Evolutionary conservation across 192 early-diverging fungal genomes (phyloP).

Genomic region (Coemansia sp.): DNA sequence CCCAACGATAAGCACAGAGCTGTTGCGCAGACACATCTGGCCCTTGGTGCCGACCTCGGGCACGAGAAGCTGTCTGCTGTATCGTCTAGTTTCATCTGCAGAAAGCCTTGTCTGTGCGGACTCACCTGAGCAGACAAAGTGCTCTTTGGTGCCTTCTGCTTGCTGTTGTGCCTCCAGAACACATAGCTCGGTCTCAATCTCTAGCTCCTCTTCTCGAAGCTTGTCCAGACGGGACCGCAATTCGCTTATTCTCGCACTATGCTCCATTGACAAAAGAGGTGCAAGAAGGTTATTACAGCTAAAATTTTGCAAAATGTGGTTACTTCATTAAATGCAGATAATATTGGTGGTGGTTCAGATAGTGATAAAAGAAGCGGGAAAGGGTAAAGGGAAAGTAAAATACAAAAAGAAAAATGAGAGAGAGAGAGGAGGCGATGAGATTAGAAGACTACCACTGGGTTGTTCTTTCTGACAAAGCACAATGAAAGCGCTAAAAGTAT

Average conservation of each 20-base stretch:
- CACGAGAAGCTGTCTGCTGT: slow-evolving; percentile 84
- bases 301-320: not conserved
- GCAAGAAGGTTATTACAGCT: not conserved
- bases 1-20: slow-evolving; percentile 82
- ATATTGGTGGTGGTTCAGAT: not conserved
- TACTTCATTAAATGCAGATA: not conserved
- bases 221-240: slow-evolving; percentile 21
- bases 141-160: not conserved
- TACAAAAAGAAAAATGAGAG: not conserved
- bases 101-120: slow-evolving; percentile 41
- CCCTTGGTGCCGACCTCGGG: slow-evolving; percentile 72
- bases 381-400: not conserved
- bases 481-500: too few relatives aligned
- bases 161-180: slow-evolving; percentile 16
- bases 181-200: slow-evolving; percentile 37
- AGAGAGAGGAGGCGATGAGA: not conserved
- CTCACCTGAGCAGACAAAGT: not conserved
- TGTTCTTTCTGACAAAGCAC: too few relatives aligned
- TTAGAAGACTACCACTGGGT: not conserved
- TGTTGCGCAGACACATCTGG: slow-evolving; percentile 73
- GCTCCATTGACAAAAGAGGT: slow-evolving; percentile 4
- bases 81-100: slow-evolving; percentile 76
- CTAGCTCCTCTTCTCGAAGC: slow-evolving; percentile 43
- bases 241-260: slow-evolving; percentile 1
- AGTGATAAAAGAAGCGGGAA: not conserved